Percentiles rank a stretch among this genome's conserved stretches.
phyloP scores from a whole-genome alignment of 805 yeast species.

The Lipomyces starkeyi region DNA sequence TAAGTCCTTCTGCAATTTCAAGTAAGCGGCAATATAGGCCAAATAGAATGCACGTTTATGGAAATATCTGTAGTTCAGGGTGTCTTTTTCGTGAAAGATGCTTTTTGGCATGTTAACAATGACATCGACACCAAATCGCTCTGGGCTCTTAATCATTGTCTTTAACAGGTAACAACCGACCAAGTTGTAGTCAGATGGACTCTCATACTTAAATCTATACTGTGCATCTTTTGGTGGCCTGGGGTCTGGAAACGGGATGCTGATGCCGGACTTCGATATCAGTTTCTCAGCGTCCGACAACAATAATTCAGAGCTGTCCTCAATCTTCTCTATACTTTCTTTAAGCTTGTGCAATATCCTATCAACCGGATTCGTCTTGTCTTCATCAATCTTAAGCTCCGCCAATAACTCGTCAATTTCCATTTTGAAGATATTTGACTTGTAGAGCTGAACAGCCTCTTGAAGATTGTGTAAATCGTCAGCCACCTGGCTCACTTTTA shows the following conservation, averaged over 20 bases:
- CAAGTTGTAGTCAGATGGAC: conserved; percentile 77
- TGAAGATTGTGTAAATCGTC: conserved; percentile 90
- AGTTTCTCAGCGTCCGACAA: conserved; percentile 60
- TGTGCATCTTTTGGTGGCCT: conserved; percentile 69
- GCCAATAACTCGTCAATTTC: conserved; percentile 90
- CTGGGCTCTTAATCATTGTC: conserved; percentile 71
- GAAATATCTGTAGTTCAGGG: conserved; percentile 83
- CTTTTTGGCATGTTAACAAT: conserved; percentile 77
- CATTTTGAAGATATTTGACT: conserved; percentile 91
- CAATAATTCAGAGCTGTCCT: conserved; percentile 49
- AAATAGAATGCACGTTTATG: conserved; percentile 89
- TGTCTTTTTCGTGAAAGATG: conserved; percentile 84
- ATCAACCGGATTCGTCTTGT: conserved; percentile 69
- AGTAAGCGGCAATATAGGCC: conserved; percentile 73
- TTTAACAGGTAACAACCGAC: conserved; percentile 91
- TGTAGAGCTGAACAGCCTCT: conserved; percentile 92
- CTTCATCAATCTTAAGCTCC: conserved; percentile 77
- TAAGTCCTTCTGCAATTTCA: conserved; percentile 53
- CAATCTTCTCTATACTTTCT: conserved; percentile 66
- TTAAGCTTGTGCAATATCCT: conserved; percentile 76
- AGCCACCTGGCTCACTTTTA: conserved; percentile 32
- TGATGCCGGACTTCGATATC: conserved; percentile 58
- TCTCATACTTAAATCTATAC: conserved; percentile 69
- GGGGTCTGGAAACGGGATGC: conserved; percentile 90
- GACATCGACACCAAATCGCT: conserved; percentile 75